These are phyloP conservation scores for Durusdinium trenchii DNA, from an alignment of 73 alveolate species.

Conservation along the genomic window DNA sequence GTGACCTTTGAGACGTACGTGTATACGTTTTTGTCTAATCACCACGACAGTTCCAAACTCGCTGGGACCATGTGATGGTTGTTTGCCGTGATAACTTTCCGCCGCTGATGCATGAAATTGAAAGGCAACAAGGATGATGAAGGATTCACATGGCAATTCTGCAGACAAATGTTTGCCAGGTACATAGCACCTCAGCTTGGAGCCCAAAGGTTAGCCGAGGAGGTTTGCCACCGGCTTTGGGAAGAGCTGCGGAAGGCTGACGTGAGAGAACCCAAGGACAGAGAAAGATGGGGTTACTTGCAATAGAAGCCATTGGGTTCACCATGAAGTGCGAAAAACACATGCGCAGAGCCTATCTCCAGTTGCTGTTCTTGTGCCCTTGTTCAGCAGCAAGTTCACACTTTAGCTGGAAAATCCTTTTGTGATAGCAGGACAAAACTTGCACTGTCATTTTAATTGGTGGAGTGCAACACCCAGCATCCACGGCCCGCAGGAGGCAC, in stretches of 20 bases:
- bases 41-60: not conserved
- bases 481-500: conserved; percentile 21
- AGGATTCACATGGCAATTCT: not conserved
- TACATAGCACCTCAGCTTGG: not conserved
- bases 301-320: no score
- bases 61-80: not conserved
- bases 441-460: not conserved
- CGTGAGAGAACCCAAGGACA: conserved; percentile 35
- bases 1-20: not conserved
- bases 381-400: not conserved
- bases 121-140: no score
- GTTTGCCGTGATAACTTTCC: not conserved
- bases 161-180: not conserved
- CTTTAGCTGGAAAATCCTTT: not conserved
- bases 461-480: not conserved
- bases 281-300: no score
- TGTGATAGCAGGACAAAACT: no score
- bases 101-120: no score
- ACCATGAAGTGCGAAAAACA: no score
- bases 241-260: not conserved
- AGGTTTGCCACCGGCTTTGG: conserved; percentile 42
- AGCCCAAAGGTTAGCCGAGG: not conserved
- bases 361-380: not conserved
- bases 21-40: not conserved
- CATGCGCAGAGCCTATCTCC: not conserved